Conservation (phyloP, 805 yeast genomes). For the Candida endomychidarum region DNA sequence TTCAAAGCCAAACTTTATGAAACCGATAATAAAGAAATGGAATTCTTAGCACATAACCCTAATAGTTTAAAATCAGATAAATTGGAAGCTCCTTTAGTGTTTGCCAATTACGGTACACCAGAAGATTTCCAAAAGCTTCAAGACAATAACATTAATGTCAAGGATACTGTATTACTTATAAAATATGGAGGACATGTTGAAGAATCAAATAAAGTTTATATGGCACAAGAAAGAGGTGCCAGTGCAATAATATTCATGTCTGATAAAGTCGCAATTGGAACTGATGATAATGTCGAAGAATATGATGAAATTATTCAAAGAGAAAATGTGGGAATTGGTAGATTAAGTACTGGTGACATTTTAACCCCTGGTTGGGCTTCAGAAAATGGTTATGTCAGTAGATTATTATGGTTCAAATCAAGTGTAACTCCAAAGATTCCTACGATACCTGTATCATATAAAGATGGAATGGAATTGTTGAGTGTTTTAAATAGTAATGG, state of each 20-base stretch:
- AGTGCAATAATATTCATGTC: constrained; percentile 67
- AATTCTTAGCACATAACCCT: constrained; percentile 62
- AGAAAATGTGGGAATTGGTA: constrained; percentile 57
- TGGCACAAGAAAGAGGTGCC: constrained; percentile 60
- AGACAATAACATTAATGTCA: constrained; percentile 36
- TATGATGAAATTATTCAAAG: constrained; percentile 49
- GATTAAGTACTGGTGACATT: constrained; percentile 73
- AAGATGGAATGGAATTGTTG: constrained; percentile 51
- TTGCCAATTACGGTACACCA: constrained; percentile 64
- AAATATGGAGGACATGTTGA: constrained; percentile 51
- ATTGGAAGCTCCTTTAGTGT: constrained; percentile 53
- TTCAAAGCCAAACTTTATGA: constrained; percentile 42
- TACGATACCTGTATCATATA: constrained; percentile 72
- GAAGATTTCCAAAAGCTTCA: constrained; percentile 50
- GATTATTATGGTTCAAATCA: constrained; percentile 46
- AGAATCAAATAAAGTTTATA: constrained; percentile 35
- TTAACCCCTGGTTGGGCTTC: constrained; percentile 75
- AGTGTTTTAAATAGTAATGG: constrained; percentile 33
- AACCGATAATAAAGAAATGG: constrained; percentile 30
- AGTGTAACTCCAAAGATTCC: constrained; percentile 68
- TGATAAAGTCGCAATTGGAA: constrained; percentile 20
- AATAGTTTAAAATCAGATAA: constrained; percentile 56
- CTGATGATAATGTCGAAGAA: constrained; percentile 14
- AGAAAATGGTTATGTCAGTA: constrained; percentile 36
- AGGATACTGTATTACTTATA: constrained; percentile 56